A percentile compares a stretch with the other conserved stretches of the same genome.
Conservation (phyloP, 768 basidiomycete genomes). For the Amanita exitialis region DNA sequence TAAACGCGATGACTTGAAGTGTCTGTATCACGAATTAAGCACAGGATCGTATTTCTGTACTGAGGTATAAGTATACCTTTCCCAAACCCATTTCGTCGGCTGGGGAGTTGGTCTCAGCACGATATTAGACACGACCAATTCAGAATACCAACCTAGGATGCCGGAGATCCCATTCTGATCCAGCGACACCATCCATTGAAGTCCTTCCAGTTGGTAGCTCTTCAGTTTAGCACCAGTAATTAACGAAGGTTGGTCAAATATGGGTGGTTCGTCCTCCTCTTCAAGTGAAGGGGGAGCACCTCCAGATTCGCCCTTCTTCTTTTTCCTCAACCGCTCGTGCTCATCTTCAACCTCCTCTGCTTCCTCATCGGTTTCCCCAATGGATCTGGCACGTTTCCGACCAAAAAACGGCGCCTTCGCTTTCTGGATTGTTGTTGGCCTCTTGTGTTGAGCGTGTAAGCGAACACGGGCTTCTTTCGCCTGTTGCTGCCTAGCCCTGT, state of each 20-base stretch:
- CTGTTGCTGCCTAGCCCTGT: constrained; percentile 22
- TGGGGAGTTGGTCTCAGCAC: constrained; percentile 12
- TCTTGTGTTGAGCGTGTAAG: background rate
- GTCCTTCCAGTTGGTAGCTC: constrained; percentile 86
- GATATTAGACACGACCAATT: background rate
- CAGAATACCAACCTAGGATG: constrained; percentile 47
- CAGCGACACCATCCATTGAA: constrained; percentile 90
- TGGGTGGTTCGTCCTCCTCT: constrained; percentile 18
- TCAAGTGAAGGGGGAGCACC: constrained; percentile 11
- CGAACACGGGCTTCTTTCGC: constrained; percentile 6
- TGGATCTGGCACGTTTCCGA: constrained; percentile 17
- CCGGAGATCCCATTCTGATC: constrained; percentile 81
- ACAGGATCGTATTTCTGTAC: constrained; percentile 6
- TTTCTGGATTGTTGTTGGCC: background rate
- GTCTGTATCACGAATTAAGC: constrained; percentile 43
- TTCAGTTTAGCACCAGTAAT: constrained; percentile 83
- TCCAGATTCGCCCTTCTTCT: constrained; percentile 17
- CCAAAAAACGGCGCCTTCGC: constrained; percentile 8
- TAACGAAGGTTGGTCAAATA: constrained; percentile 65
- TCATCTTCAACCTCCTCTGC: background rate
- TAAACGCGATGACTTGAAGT: constrained; percentile 89
- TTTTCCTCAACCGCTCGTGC: constrained; percentile 13
- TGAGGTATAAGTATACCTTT: constrained; percentile 39
- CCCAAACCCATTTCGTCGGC: constrained; percentile 97
- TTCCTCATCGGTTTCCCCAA: background rate